phyloP scores from a whole-genome alignment of 805 yeast genomes.

The Myxozyma vanderwaltii region DNA sequence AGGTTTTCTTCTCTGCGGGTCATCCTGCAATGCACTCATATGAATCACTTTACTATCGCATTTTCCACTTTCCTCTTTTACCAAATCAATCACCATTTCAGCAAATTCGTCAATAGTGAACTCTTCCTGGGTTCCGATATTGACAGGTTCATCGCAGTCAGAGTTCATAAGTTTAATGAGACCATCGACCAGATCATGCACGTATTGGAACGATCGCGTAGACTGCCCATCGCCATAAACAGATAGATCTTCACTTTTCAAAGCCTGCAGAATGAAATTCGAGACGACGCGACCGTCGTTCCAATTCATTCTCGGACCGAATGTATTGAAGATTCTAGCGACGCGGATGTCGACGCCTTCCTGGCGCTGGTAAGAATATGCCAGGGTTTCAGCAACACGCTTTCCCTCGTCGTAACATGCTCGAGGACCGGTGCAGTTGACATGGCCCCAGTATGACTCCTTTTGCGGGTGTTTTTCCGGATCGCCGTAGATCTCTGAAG shows the following conservation, averaged over 20 bases:
- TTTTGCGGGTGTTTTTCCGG: conserved; percentile 39
- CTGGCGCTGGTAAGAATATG: conserved; percentile 37
- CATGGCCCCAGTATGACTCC: conserved; percentile 39
- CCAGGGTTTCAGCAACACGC: conserved; percentile 38
- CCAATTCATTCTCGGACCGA: conserved; percentile 40
- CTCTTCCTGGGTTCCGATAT: conserved; percentile 39
- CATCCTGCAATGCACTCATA: conserved; percentile 36
- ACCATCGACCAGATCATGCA: conserved; percentile 38
- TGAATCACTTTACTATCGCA: conserved; percentile 32
- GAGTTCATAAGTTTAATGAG: conserved; percentile 37
- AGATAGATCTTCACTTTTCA: conserved; percentile 36
- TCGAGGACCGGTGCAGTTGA: conserved; percentile 37
- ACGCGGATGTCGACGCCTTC: conserved; percentile 38
- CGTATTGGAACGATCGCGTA: conserved; percentile 39
- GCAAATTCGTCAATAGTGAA: conserved; percentile 37
- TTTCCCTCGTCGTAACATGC: conserved; percentile 41
- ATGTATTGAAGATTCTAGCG: conserved; percentile 39
- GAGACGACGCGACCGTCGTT: conserved; percentile 40
- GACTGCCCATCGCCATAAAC: conserved; percentile 37
- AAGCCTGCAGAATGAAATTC: conserved; percentile 38
- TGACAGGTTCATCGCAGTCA: conserved; percentile 37
- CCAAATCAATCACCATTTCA: conserved; percentile 34
- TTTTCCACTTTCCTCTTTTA: conserved; percentile 23
- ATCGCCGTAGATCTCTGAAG: conserved; percentile 40
- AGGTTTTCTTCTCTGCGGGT: conserved; percentile 37